A percentile compares a stretch with the other conserved stretches of the same genome.
These are phyloP conservation scores for Darksidea phi DNA, from an alignment of 495 filamentous ascomycete genomes.

Conservation along the genomic window DNA sequence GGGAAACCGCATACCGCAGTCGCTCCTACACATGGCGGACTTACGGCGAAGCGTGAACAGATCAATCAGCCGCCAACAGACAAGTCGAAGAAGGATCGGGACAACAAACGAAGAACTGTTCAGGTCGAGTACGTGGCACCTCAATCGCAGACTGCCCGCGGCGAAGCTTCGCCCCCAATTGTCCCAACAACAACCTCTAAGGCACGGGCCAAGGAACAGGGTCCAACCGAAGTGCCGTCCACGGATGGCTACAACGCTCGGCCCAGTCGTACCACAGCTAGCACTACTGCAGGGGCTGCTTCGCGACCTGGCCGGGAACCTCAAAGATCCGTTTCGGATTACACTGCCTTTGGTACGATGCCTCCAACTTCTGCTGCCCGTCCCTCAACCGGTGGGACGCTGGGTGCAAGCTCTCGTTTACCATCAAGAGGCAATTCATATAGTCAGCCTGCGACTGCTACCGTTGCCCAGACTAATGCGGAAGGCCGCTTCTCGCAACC, in stretches of 20 bases:
- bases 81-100: constrained; percentile 64
- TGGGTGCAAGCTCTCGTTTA: constrained; percentile 59
- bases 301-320: constrained; percentile 51
- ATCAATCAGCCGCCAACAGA: constrained; percentile 62
- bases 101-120: constrained; percentile 89
- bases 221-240: constrained; percentile 47
- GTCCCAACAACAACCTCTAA: constrained; percentile 39
- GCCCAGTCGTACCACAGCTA: constrained; percentile 49
- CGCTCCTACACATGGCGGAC: constrained; percentile 57
- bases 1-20: constrained; percentile 64
- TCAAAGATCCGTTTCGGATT: constrained; percentile 58
- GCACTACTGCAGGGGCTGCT: constrained; percentile 48
- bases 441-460: constrained; percentile 81
- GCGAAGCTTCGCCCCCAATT: constrained; percentile 50
- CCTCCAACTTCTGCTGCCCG: constrained; percentile 54
- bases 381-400: constrained; percentile 79
- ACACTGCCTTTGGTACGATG: constrained; percentile 50
- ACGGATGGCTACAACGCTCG: constrained; percentile 42
- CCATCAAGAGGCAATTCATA: constrained; percentile 81
- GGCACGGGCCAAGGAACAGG: constrained; percentile 55
- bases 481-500: constrained; percentile 90
- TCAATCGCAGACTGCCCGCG: constrained; percentile 71
- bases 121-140: constrained; percentile 98
- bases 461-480: constrained; percentile 84
- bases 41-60: constrained; percentile 72